Evolutionary conservation across 768 basidiomycete genomes (phyloP), one percentile per base, ranked within the genome.

Genomic region (Lentinula lateritia): DNA sequence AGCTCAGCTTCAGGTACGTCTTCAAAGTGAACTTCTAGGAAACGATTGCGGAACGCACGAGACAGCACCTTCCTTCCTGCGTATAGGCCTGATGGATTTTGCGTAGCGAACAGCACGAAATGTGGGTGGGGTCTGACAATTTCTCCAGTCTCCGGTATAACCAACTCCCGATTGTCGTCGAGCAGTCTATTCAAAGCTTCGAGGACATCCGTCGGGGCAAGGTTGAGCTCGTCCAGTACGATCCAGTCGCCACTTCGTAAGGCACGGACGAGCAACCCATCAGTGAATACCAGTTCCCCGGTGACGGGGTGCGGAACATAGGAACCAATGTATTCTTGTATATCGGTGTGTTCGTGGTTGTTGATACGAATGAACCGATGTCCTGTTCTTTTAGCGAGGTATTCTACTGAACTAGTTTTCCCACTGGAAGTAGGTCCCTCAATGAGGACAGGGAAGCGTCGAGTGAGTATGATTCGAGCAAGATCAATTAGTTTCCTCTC

Each of bases 271-370:
- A 99, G 82, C 0, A 99, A 76, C 8, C 97, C 97, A 70, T 99
- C 97, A 66, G 89, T 90, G 76, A 97, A 98, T 8, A 92, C 86
- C 15, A 98, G 83, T 73, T 93, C 95, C n/a, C 97, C 97, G 0
- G 94, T 93, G 13, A 82, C 70, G 7, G 94, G 87, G 71, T 98
- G 95, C 2, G 97, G 95, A 23, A 95, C 86, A 69, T 99, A 99
- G 0, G 94, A 94, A 2, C 97, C 97, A 50, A 98, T 81, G 69
- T 99, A 99, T 71, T 99, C 97, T 69, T 99, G 97, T 54, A 99
- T 97, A 70, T 99, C 97, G 5, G 97, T 99, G 69, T 98, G 97
- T 65, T 99, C 97, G 75, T 99, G 97, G 68, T 99, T 99, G 77
- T 99, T 99, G 80, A 99, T 98, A 43, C 97, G 92, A 35, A 99